phyloP scores from a whole-genome alignment of 1,284 basidiomycete genomes.

The Tremellales sp. region DNA sequence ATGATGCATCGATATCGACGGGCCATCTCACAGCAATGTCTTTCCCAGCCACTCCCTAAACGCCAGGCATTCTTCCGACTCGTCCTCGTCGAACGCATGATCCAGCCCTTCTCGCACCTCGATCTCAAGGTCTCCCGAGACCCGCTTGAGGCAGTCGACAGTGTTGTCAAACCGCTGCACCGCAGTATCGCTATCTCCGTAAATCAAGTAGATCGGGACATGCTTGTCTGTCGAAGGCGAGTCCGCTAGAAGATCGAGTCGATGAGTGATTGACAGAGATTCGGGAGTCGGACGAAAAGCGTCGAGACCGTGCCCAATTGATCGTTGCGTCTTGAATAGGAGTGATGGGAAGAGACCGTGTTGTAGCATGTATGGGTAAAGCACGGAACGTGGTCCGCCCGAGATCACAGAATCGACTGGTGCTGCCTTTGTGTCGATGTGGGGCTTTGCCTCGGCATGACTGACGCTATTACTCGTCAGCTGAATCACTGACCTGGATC shows the following conservation, averaged over 20 bases:
- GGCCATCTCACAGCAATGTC: conserved; percentile 6
- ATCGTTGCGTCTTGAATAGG: conserved; percentile 39
- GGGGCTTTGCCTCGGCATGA: conserved; percentile 36
- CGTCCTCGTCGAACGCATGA: conserved; percentile 42
- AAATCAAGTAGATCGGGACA: conserved; percentile 34
- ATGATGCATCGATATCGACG: not conserved
- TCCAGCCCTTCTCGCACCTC: conserved; percentile 32
- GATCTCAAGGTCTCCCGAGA: conserved; percentile 21
- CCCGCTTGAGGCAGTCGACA: conserved; percentile 16
- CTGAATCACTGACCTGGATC: not conserved
- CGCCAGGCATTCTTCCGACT: conserved; percentile 30
- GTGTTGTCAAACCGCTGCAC: conserved; percentile 42
- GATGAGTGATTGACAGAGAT: conserved; percentile 32
- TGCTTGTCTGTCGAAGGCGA: conserved; percentile 4
- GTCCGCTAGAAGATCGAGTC: conserved; percentile 15
- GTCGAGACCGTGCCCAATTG: conserved; percentile 33
- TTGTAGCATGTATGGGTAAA: conserved; percentile 48
- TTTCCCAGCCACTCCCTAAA: conserved; percentile 38
- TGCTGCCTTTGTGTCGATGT: conserved; percentile 37
- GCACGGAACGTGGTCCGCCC: conserved; percentile 39
- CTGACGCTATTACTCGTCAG: conserved; percentile 24
- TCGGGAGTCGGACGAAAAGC: conserved; percentile 32
- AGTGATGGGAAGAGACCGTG: conserved; percentile 41
- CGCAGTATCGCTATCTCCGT: conserved; percentile 35
- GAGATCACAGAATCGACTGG: conserved; percentile 33